These are phyloP conservation scores for Ophiostoma ips DNA, from an alignment of 2,329 filamentous ascomycete genomes.

Conservation along the genomic window DNA sequence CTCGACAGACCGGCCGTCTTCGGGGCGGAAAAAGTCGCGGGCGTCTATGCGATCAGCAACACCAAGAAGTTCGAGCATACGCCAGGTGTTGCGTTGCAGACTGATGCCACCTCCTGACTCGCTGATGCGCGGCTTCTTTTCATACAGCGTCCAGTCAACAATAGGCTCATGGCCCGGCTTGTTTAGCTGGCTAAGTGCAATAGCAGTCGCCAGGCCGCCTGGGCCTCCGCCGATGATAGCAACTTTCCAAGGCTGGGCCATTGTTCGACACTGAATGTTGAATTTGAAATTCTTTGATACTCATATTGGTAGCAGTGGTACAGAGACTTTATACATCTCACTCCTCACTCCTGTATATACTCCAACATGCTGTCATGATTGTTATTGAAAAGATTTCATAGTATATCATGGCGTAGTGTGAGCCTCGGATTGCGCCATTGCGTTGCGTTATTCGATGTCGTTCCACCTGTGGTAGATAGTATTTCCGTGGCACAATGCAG, in stretches of 20 bases:
- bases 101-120: slow-evolving; percentile 26
- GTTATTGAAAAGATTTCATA: neutral
- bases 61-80: slow-evolving; percentile 21
- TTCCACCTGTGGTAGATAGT: neutral
- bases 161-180: slow-evolving; percentile 14
- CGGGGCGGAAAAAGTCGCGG: slow-evolving; percentile 19
- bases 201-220: slow-evolving; percentile 6
- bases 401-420: slow-evolving; percentile 2
- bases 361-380: neutral
- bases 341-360: neutral
- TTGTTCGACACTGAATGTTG: neutral
- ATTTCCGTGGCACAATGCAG: no score
- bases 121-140: slow-evolving; percentile 23
- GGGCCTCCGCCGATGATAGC: slow-evolving; percentile 10
- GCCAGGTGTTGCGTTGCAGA: slow-evolving; percentile 23
- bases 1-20: slow-evolving; percentile 16
- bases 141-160: slow-evolving; percentile 22
- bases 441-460: slow-evolving; percentile 4
- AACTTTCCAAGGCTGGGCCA: slow-evolving; percentile 4
- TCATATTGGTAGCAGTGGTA: neutral
- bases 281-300: no score
- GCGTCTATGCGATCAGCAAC: slow-evolving; percentile 20
- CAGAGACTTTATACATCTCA: neutral
- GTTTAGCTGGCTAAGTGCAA: slow-evolving; percentile 7
- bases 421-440: slow-evolving; percentile 4